These are phyloP conservation scores for Ascochyta pisi DNA, from an alignment of 2,329 filamentous ascomycete species.

Conservation along the genomic window DNA sequence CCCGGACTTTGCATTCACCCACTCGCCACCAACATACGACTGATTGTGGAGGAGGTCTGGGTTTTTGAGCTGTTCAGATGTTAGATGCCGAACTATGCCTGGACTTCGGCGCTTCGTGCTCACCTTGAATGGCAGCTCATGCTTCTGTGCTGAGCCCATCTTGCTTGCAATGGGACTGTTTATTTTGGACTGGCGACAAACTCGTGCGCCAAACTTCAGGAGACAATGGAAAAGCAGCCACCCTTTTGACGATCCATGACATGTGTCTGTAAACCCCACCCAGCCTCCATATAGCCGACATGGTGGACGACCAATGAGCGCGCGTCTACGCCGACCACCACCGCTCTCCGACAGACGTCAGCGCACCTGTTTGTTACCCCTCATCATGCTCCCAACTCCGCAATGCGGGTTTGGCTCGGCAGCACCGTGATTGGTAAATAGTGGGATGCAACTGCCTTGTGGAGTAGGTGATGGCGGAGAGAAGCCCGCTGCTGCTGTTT, in stretches of 20 bases:
- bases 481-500: constrained; percentile 1
- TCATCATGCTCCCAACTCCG: constrained; percentile 10
- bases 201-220: neutral
- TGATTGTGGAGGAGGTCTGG: constrained; percentile 62
- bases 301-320: constrained; percentile 13
- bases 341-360: constrained; percentile 10
- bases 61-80: constrained; percentile 57
- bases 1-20: constrained; percentile 63
- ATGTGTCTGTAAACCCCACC: constrained; percentile 8
- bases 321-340: constrained; percentile 15
- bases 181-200: neutral
- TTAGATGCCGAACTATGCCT: constrained; percentile 1
- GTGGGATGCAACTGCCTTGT: neutral
- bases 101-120: neutral
- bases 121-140: constrained; percentile 55
- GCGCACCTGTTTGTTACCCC: constrained; percentile 8
- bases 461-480: constrained; percentile 1
- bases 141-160: constrained; percentile 38
- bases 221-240: neutral
- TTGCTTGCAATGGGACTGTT: neutral
- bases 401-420: constrained; percentile 5
- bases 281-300: constrained; percentile 14
- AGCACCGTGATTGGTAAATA: constrained; percentile 9
- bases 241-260: constrained; percentile 14
- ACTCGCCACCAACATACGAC: constrained; percentile 62